Percentiles rank a stretch among this genome's conserved stretches.
phyloP scores from a whole-genome alignment of 495 filamentous ascomycete species.

The Penicillium paradoxum region DNA sequence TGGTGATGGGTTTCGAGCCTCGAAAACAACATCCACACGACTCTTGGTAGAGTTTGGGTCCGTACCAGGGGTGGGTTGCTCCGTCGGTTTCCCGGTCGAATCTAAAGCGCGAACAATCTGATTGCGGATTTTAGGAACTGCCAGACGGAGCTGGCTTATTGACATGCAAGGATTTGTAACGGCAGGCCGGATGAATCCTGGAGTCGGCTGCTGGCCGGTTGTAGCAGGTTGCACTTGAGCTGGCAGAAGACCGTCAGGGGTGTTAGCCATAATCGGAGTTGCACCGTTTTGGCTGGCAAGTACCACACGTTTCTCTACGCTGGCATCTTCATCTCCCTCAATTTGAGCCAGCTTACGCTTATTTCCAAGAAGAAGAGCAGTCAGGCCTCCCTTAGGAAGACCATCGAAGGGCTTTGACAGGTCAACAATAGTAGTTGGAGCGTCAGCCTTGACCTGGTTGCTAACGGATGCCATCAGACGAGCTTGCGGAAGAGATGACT shows the following conservation, averaged over 20 bases:
- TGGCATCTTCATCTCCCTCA: constrained; percentile 64
- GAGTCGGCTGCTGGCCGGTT: constrained; percentile 63
- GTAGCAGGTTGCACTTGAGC: constrained; percentile 51
- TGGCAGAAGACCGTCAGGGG: constrained; percentile 68
- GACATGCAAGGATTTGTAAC: constrained; percentile 73
- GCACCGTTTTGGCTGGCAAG: constrained; percentile 57
- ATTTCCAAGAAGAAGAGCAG: constrained; percentile 81
- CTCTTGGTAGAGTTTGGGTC: constrained; percentile 51
- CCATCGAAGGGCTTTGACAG: constrained; percentile 93
- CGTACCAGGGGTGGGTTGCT: constrained; percentile 41
- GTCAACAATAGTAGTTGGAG: constrained; percentile 81
- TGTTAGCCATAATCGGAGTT: constrained; percentile 68
- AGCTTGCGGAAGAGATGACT: constrained; percentile 81
- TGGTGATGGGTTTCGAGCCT: constrained; percentile 64
- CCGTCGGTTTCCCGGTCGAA: constrained; percentile 40
- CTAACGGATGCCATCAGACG: constrained; percentile 69
- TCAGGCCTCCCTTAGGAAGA: constrained; percentile 81
- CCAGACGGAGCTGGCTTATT: constrained; percentile 80
- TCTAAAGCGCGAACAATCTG: constrained; percentile 61
- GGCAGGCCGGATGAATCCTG: constrained; percentile 83
- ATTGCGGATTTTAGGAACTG: constrained; percentile 80
- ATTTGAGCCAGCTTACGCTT: constrained; percentile 74
- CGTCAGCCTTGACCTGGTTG: constrained; percentile 57
- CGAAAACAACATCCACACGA: constrained; percentile 62
- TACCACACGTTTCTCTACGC: constrained; percentile 57